These are phyloP conservation scores for Teunomyces gatunensis DNA, from an alignment of 805 yeast species.

Conservation along the genomic window DNA sequence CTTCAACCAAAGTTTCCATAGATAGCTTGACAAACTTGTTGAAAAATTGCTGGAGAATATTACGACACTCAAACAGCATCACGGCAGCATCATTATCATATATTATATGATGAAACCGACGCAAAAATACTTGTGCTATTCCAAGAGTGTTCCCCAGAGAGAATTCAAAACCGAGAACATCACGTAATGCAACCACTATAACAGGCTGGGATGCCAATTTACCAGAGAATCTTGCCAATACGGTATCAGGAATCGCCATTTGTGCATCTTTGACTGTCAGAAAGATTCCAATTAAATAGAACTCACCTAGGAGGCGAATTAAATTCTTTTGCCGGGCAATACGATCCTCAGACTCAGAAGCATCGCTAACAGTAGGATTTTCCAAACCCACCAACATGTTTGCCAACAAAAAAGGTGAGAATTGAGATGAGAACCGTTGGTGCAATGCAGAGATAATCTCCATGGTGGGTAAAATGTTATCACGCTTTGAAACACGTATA, in stretches of 20 bases:
- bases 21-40: constrained; percentile 44
- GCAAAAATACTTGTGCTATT: constrained; percentile 48
- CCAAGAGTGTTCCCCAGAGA: constrained; percentile 29
- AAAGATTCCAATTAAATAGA: constrained; percentile 57
- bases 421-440: constrained; percentile 60
- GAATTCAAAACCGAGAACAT: constrained; percentile 26
- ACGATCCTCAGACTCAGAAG: constrained; percentile 32
- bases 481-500: constrained; percentile 46
- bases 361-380: constrained; percentile 15
- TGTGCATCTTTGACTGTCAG: constrained; percentile 42
- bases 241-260: constrained; percentile 44
- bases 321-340: constrained; percentile 44
- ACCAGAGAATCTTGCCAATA: constrained; percentile 25
- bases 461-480: constrained; percentile 61
- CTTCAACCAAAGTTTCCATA: constrained; percentile 30
- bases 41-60: constrained; percentile 34
- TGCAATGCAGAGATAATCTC: constrained; percentile 72
- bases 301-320: constrained; percentile 54
- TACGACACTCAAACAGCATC: constrained; percentile 24
- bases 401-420: constrained; percentile 41
- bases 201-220: constrained; percentile 32
- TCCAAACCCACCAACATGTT: constrained; percentile 42
- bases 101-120: constrained; percentile 40
- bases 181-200: constrained; percentile 40
- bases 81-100: constrained; percentile 16